Evolutionary conservation across 345 rosid species (phyloP).

Genomic region (Dimocarpus longan): DNA sequence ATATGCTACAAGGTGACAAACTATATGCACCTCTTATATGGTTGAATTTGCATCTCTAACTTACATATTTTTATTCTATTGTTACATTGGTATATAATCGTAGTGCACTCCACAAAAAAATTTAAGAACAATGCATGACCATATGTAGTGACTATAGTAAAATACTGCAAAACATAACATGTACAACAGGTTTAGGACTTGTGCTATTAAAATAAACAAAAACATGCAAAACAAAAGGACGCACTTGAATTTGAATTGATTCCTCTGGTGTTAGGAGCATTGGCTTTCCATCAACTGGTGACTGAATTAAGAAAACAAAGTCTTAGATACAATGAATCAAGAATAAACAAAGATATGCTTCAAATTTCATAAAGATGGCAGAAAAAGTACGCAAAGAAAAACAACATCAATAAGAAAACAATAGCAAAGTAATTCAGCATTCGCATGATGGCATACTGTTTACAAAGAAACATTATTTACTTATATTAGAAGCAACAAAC

Average conservation of each 20-base stretch:
- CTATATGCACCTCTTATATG: not conserved
- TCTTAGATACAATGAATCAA: slow-evolving; percentile 21
- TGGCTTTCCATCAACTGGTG: slow-evolving; percentile 81
- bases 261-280: slow-evolving; percentile 90
- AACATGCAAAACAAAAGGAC: slow-evolving; percentile 6
- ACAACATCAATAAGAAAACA: not conserved
- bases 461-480: not conserved
- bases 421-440: not conserved
- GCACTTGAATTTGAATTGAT: slow-evolving; percentile 81
- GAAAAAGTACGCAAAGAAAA: slow-evolving; percentile 6
- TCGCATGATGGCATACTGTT: not conserved
- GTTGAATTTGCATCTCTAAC: not conserved
- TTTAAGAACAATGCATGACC: not conserved
- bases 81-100: not conserved
- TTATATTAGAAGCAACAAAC: not conserved
- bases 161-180: not conserved
- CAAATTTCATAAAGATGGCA: not conserved
- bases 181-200: not conserved
- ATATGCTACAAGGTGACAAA: not conserved
- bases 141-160: not conserved
- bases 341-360: slow-evolving; percentile 8
- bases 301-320: slow-evolving; percentile 49
- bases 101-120: not conserved
- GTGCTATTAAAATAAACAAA: not conserved
- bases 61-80: not conserved